Conservation (phyloP, 2,329 filamentous ascomycete species). For the Penicillium corylophilum region DNA sequence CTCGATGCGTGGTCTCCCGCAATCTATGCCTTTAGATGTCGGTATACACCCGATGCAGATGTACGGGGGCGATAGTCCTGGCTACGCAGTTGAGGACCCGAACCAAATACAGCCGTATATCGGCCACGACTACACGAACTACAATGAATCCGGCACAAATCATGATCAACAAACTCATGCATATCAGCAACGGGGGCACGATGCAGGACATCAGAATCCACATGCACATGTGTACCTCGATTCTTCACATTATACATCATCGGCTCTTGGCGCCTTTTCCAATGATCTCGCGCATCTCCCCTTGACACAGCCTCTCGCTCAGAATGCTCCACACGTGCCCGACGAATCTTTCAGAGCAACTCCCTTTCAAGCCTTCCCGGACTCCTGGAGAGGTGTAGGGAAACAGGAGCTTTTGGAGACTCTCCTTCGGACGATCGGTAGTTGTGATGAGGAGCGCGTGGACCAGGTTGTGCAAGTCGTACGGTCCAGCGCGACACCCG, state of each 20-base stretch:
- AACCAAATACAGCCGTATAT: neutral
- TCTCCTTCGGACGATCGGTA: slow-evolving; percentile 27
- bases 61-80: neutral
- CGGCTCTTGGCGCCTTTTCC: neutral
- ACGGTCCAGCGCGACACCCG: slow-evolving; percentile 27
- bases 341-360: neutral
- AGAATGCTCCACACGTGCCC: neutral
- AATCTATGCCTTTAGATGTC: neutral
- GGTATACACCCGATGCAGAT: neutral
- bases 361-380: slow-evolving; percentile 9
- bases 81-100: neutral
- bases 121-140: neutral
- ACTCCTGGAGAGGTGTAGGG: slow-evolving; percentile 25
- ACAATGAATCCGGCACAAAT: neutral
- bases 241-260: slow-evolving; percentile 5
- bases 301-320: neutral
- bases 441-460: slow-evolving; percentile 27
- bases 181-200: slow-evolving; percentile 7
- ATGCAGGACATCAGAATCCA: neutral
- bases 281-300: neutral
- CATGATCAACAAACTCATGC: neutral
- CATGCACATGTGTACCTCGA: neutral
- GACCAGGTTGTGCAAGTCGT: slow-evolving; percentile 29
- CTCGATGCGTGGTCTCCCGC: slow-evolving; percentile 3
- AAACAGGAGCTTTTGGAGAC: slow-evolving; percentile 26